Evolutionary conservation across 2,329 filamentous ascomycete genomes (phyloP), one percentile per base, ranked within the genome.

Genomic region (Trichoderma atrobrunneum): DNA sequence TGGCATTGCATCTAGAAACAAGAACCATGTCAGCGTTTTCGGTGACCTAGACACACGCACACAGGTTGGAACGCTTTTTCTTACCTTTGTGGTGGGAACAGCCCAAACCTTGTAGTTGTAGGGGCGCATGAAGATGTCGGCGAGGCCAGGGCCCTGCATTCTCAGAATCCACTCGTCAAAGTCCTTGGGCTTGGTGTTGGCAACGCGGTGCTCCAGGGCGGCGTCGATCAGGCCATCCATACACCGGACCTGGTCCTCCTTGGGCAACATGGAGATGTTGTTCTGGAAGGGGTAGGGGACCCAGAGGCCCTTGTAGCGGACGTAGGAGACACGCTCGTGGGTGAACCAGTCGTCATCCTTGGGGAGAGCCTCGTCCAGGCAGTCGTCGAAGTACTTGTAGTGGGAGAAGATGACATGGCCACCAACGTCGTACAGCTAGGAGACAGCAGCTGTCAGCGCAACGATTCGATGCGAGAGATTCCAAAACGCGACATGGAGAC

Each of bases 31-130:
- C 18, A 59, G 36, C 24, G 10, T 57, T 2, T 24, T 32, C 21
- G 26, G 32, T 8, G n/a, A n/a, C 24, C 4, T 12, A 48, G 18
- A 12, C 32, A 66, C n/a, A 11, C 51, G 36, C 39, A n/a, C 16
- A 43, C 39, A 4, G 16, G 18, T 5, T 60, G 16, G 16, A 11
- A 30, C 24, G 36, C 28, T 14, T 21, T 39, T 8, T 10, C 87
- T 79, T 88, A 97, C 94, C 91, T 97, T 97, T 77, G 92, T 97
- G 71, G 95, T 98, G 73, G 96, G 96, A 78, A 98, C 95, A 74
- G 96, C 96, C 96, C 96, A 99, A 81, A 99, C 96, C 87, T 99
- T 99, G 91, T 92, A 99, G 90, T 99, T 99, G 89, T 99, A 99
- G 70, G 96, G 96, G 79, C 96, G 89, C 96, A 99, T 99, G 89